A percentile compares a stretch with the other conserved stretches of the same genome.
These are phyloP conservation scores for Kluyveromyces starmeri DNA, from an alignment of 805 yeast species.

Conservation along the genomic window DNA sequence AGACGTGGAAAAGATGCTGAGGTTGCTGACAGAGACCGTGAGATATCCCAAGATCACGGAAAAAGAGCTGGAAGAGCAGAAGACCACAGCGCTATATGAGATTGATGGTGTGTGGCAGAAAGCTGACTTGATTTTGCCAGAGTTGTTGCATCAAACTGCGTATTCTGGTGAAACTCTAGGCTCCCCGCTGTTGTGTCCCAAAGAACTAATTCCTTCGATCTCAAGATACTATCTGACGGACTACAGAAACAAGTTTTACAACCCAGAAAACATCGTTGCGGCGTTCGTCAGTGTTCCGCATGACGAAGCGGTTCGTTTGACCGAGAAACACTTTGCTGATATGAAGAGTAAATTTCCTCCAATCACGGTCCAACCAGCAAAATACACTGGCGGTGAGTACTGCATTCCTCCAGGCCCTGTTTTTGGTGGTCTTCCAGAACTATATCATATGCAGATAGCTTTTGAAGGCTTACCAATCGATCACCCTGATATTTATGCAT, in stretches of 20 bases:
- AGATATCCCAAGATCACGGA: slow-evolving; percentile 57
- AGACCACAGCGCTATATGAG: slow-evolving; percentile 69
- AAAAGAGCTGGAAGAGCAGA: slow-evolving; percentile 66
- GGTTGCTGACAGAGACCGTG: slow-evolving; percentile 69
- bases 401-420: slow-evolving; percentile 47
- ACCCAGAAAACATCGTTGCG: slow-evolving; percentile 74
- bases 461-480: slow-evolving; percentile 81
- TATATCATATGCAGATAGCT: slow-evolving; percentile 77
- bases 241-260: slow-evolving; percentile 59
- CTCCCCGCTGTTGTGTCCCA: slow-evolving; percentile 75
- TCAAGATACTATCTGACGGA: slow-evolving; percentile 42
- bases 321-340: slow-evolving; percentile 54
- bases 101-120: slow-evolving; percentile 72
- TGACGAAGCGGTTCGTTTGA: slow-evolving; percentile 55
- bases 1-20: slow-evolving; percentile 74
- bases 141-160: slow-evolving; percentile 80
- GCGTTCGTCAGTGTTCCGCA: slow-evolving; percentile 83
- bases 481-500: slow-evolving; percentile 80
- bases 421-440: slow-evolving; percentile 61
- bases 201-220: slow-evolving; percentile 51
- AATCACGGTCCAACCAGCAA: slow-evolving; percentile 31
- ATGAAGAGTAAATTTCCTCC: slow-evolving; percentile 34
- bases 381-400: slow-evolving; percentile 53
- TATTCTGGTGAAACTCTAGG: slow-evolving; percentile 69
- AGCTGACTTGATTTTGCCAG: slow-evolving; percentile 82